Evolutionary conservation across 2,329 filamentous ascomycete species (phyloP), one percentile per base, ranked within the genome.

Genomic region (Sporothrix phasma): DNA sequence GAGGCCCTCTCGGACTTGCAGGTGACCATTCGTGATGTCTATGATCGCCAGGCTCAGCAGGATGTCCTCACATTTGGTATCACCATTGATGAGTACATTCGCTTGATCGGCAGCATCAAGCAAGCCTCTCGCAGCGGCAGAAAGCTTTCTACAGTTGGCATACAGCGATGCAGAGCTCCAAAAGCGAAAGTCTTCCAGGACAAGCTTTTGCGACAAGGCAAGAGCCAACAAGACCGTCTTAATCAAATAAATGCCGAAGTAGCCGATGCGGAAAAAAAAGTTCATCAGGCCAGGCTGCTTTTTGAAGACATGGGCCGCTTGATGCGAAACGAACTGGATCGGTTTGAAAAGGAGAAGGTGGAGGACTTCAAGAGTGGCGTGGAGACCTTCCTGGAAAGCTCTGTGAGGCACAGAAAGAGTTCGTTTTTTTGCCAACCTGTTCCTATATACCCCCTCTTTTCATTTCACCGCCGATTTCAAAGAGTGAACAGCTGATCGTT

Each of bases 281-380:
- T 96, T 1, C 91, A 97, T 74, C 92, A 96, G 74, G 89, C 92
- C 0, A 81, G 92, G 62, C 77, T 97, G 65, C 77, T 97, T 53
- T 99, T 99, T 71, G 94, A 99, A 69, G 94, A 99, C 72, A 97
- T 99, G 92, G 94, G 94, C 15, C 83, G 92, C 13, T 78, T 97
- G 72, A 94, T 99, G 92, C 86, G 91, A 66, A 82, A 82, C 41
- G 94, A 99, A 75, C 80, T 99, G 69, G 94, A 97, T 71, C 83
- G 92, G 19, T 99, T 99, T 72, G 94, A 99, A 78, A 85, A 84
- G 70, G 94, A 99, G 77, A 99, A 99, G 80, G 94, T 99, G 3
- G 94, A 99, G 74, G 94, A 99, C 74, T 99, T 99, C 76, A 99
- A 99, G 81, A 94, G 89, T 67, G 93, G 92, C 0, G 92, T 99